Base-by-base conservation (phyloP, 441 rosid genomes). In the Eutrema salsugineum region DNA sequence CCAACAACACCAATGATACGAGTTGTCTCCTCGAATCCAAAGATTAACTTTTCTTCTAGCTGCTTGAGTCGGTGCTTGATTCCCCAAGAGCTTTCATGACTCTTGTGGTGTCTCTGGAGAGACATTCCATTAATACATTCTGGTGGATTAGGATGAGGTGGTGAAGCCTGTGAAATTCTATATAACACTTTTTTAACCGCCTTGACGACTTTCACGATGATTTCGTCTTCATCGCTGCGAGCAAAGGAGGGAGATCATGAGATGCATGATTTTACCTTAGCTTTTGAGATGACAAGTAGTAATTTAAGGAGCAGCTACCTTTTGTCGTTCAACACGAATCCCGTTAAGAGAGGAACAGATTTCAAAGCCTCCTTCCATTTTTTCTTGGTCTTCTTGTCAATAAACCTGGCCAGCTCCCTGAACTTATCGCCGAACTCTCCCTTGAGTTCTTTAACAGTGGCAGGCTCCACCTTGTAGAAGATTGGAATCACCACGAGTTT, bases 1-100 rank as follows among this genome's bases (percentile, higher is more conserved):
- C 77, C 77, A 20, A 73, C 77, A n/a, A 73, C 53, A 27, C 72
- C 77, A 11, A 73, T 16, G 0, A 0, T 49, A 19, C 59, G 72
- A 49, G 77, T 73, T 15, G 3, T 16, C 32, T 6, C 36, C 5
- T 56, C 24, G 2, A 40, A 58, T 3, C 42, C 62, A 7, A 10
- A 11, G 33, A 42, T 12, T 15, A 17, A 33, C 32, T 30, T 74
- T 0, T 67, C 73, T 67, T 74, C 40, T 16, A 74, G 51, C 12
- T 74, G 68, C 22, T 20, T 11, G 8, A 74, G 73, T 5, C 70
- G 57, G 5, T 2, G 3, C 5, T 64, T 35, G n/a, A 72, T 40
- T 35, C 65, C 77, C 8, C 38, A 72, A 12, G 22, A 46, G 22
- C 39, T 63, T 10, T 63, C 75, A 24, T 0, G 54, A 2, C 3